Percentiles rank a stretch among this genome's conserved stretches.
Conservation (phyloP, 371 early-diverging fungal species). For the Mucor piriformis region DNA sequence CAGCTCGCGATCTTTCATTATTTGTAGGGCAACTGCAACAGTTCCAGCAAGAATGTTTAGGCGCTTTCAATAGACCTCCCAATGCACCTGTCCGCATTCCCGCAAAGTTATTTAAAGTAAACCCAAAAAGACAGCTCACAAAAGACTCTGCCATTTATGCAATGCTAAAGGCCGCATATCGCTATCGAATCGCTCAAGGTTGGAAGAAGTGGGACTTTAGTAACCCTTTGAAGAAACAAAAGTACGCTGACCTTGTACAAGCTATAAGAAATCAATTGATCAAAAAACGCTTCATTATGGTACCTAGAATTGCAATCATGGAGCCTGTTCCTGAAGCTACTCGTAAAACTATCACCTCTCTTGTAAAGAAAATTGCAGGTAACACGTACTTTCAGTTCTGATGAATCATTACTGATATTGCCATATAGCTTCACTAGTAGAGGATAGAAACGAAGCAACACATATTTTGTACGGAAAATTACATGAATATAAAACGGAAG, state of each 20-base stretch:
- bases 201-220: constrained; percentile 62
- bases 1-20: constrained; percentile 60
- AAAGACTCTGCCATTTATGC: constrained; percentile 49
- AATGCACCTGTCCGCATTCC: constrained; percentile 59
- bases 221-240: constrained; percentile 42
- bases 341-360: constrained; percentile 38
- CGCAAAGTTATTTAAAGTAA: constrained; percentile 60
- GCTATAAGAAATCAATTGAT: constrained; percentile 49
- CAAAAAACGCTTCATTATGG: constrained; percentile 32
- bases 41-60: constrained; percentile 68
- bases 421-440: constrained; percentile 42
- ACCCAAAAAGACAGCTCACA: constrained; percentile 21
- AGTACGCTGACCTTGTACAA: constrained; percentile 52
- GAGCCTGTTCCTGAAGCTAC: constrained; percentile 43
- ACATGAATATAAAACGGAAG: constrained; percentile 41
- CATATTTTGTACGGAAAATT: constrained; percentile 63
- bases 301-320: constrained; percentile 57
- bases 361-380: constrained; percentile 58
- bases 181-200: constrained; percentile 48
- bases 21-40: constrained; percentile 61
- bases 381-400: too few species aligned
- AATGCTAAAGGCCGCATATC: constrained; percentile 57
- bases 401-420: constrained; percentile 2
- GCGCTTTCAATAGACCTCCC: constrained; percentile 35
- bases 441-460: constrained; percentile 54